Percentiles rank a stretch among this genome's conserved stretches.
Conservation (phyloP, 2,329 filamentous ascomycete genomes). For the Sporothrix curviconia region DNA sequence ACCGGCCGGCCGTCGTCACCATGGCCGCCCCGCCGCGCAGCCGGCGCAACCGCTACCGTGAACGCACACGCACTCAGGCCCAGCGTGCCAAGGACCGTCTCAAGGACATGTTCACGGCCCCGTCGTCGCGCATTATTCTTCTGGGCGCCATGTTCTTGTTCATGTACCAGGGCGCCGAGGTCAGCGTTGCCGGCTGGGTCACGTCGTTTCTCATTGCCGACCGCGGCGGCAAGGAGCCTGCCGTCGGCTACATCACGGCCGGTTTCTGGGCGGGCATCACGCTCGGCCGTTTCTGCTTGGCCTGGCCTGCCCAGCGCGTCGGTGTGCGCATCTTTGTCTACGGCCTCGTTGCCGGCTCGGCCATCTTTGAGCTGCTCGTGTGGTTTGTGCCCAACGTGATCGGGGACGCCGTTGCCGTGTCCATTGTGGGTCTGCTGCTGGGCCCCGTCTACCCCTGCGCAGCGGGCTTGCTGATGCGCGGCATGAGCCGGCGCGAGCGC, state of each 20-base stretch:
- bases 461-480: constrained; percentile 54
- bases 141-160: constrained; percentile 78
- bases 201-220: constrained; percentile 75
- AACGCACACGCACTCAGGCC: not conserved
- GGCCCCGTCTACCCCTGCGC: constrained; percentile 76
- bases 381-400: constrained; percentile 74
- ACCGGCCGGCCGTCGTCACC: not conserved
- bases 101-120: constrained; percentile 40
- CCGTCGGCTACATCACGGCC: constrained; percentile 73
- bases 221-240: constrained; percentile 60
- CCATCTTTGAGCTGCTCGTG: constrained; percentile 66
- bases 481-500: constrained; percentile 53
- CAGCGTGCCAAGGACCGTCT: constrained; percentile 21
- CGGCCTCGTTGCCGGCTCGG: constrained; percentile 52
- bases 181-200: constrained; percentile 79
- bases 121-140: constrained; percentile 55
- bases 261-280: constrained; percentile 70
- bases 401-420: constrained; percentile 59
- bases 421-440: constrained; percentile 66
- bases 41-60: not conserved
- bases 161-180: constrained; percentile 78
- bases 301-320: constrained; percentile 56
- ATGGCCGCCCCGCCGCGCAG: no score
- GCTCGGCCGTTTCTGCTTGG: constrained; percentile 65
- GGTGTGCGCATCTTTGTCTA: constrained; percentile 68